These are phyloP conservation scores for Albizia julibrissin DNA, from an alignment of 306 rosid genomes.

Conservation along the genomic window DNA sequence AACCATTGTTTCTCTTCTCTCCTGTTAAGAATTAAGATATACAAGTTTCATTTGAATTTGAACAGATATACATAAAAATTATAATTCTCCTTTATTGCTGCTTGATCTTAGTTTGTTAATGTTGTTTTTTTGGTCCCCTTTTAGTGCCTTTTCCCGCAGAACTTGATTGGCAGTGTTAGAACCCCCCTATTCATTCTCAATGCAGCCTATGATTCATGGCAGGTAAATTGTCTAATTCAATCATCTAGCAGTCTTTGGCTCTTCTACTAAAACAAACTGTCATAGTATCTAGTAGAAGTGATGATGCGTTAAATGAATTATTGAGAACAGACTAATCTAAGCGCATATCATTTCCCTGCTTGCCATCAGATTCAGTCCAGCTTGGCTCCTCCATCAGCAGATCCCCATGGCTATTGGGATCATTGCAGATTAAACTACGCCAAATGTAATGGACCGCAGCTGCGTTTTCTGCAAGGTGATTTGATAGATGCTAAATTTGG, in stretches of 20 bases:
- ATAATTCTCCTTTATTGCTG: neutral
- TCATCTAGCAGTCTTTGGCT: conserved; percentile 10
- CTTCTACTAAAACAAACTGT: neutral
- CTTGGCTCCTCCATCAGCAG: conserved; percentile 91
- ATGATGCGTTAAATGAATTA: conserved; percentile 1
- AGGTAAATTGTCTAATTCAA: conserved; percentile 53
- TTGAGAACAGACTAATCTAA: conserved; percentile 12
- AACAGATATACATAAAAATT: conserved; percentile 19
- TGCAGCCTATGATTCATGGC: conserved; percentile 97
- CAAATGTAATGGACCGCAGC: conserved; percentile 67
- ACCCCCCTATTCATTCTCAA: conserved; percentile 92
- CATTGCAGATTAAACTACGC: conserved; percentile 79
- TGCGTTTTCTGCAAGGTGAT: conserved; percentile 80
- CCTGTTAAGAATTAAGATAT: neutral
- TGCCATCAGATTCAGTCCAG: conserved; percentile 80
- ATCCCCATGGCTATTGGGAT: conserved; percentile 87
- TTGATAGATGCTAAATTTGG: neutral
- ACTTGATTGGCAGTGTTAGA: conserved; percentile 59
- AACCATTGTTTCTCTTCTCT: conserved; percentile 8
- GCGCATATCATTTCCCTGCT: neutral
- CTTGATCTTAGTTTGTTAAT: conserved; percentile 12
- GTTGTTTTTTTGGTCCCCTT: neutral
- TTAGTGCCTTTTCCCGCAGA: conserved; percentile 98
- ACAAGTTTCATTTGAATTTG: conserved; percentile 16
- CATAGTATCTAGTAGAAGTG: neutral